A percentile compares a stretch with the other conserved stretches of the same genome.
Evolutionary conservation across 2,329 filamentous ascomycete genomes (phyloP).

Genomic region (Alternaria tenuissima): DNA sequence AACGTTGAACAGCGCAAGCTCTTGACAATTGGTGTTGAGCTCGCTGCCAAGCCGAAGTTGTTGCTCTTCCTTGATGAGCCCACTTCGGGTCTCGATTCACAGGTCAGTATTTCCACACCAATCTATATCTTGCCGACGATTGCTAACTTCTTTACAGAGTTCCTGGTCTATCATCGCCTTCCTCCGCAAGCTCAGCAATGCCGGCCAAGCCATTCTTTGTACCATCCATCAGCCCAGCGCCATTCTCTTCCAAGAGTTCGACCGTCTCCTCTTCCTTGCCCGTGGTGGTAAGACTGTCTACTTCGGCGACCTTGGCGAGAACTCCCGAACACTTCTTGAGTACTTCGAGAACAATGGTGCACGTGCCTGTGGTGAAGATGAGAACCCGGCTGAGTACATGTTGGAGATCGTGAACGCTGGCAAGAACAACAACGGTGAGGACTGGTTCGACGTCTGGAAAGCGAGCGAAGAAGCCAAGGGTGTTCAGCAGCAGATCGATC

Average conservation of each 20-base stretch:
- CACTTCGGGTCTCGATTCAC: constrained; percentile 68
- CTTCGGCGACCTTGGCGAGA: constrained; percentile 58
- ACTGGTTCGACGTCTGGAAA: constrained; percentile 55
- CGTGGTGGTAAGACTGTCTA: constrained; percentile 57
- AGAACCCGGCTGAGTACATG: constrained; percentile 82
- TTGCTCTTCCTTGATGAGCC: constrained; percentile 70
- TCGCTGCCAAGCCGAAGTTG: constrained; percentile 72
- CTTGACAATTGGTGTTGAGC: constrained; percentile 75
- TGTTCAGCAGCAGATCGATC: constrained; percentile 51
- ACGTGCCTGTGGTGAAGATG: constrained; percentile 64
- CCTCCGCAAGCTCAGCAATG: constrained; percentile 66
- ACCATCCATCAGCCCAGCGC: constrained; percentile 59
- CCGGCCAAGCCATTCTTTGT: constrained; percentile 57
- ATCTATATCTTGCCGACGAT: background rate
- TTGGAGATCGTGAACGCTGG: constrained; percentile 59
- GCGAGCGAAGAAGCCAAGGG: constrained; percentile 25
- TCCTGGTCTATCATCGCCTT: constrained; percentile 71
- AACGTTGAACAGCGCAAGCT: constrained; percentile 75
- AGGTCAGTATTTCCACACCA: constrained; percentile 19
- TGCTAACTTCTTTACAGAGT: constrained; percentile 46
- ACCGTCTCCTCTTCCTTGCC: constrained; percentile 55
- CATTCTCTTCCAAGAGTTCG: constrained; percentile 57
- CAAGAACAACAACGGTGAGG: constrained; percentile 38
- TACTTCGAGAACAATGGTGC: constrained; percentile 72
- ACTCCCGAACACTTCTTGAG: constrained; percentile 51